Conservation (phyloP, 2,329 filamentous ascomycete genomes). For the Coniochaeta pulveracea region DNA sequence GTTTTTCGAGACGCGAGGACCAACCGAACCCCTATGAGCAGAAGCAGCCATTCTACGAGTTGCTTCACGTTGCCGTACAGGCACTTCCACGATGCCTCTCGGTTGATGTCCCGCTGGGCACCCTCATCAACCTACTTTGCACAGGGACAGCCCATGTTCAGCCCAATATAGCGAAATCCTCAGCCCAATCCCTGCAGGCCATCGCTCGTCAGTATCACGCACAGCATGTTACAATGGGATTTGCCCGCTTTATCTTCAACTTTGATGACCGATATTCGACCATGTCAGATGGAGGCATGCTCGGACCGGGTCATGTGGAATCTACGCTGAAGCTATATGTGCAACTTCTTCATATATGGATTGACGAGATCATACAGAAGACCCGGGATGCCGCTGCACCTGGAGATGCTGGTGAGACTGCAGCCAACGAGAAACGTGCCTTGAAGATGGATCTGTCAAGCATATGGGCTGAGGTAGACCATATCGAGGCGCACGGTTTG, state of each 20-base stretch:
- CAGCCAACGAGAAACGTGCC: slow-evolving; percentile 55
- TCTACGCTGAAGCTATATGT: slow-evolving; percentile 88
- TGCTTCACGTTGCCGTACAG: slow-evolving; percentile 90
- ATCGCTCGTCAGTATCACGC: slow-evolving; percentile 90
- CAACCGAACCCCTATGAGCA: slow-evolving; percentile 62
- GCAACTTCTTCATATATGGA: slow-evolving; percentile 91
- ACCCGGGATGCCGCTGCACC: slow-evolving; percentile 58
- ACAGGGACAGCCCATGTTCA: slow-evolving; percentile 96
- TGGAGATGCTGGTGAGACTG: slow-evolving; percentile 55
- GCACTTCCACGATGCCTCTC: slow-evolving; percentile 90
- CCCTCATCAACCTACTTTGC: slow-evolving; percentile 86
- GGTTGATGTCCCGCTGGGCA: slow-evolving; percentile 82
- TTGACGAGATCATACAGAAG: slow-evolving; percentile 87
- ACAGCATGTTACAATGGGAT: slow-evolving; percentile 91
- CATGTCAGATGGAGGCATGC: slow-evolving; percentile 95
- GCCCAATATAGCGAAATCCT: slow-evolving; percentile 81
- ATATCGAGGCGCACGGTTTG: slow-evolving; percentile 89
- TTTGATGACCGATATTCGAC: slow-evolving; percentile 96
- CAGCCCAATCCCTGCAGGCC: slow-evolving; percentile 84
- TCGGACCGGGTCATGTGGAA: slow-evolving; percentile 88
- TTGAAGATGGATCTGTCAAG: slow-evolving; percentile 76
- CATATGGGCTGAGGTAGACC: slow-evolving; percentile 87
- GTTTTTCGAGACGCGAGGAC: slow-evolving; percentile 77
- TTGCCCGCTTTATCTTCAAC: slow-evolving; percentile 95
- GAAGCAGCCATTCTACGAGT: slow-evolving; percentile 89